Base-by-base conservation (phyloP, 768 basidiomycete species). In the Pleurotus djamor region DNA sequence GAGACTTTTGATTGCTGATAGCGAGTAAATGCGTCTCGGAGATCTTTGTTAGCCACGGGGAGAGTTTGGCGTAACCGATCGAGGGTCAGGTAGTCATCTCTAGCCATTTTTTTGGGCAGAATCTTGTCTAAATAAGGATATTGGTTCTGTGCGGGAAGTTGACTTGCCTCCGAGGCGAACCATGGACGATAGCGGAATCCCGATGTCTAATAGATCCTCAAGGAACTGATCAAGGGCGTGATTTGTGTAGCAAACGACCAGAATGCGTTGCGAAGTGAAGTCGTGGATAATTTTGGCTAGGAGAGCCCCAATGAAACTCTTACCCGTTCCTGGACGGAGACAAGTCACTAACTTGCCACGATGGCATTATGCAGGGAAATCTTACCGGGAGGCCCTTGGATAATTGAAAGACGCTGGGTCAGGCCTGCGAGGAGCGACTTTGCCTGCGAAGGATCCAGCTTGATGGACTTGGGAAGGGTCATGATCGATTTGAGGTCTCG, bases 281-380 rank as follows among this genome's bases (percentile, higher is more conserved):
- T 83, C 77, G 50, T 88, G 79, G 4, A 88, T 68, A 3, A 79
- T 72, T 63, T 88, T 89, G 0, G 86, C 86, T 0, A 89, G 69
- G 1, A 89, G 74, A 0, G 86, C 85, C 0, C 89, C 88, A 21
- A 90, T 84, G 65, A 88, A 88, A 0, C 87, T 88, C 59, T 91
- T 91, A 1, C 88, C 89, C 0, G 88, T 91, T 0, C 88, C 89
- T 89, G n/a, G n/a, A n/a, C n/a, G n/a, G n/a, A n/a, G n/a, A n/a
- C n/a, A n/a, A n/a, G n/a, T n/a, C n/a, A n/a, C n/a, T n/a, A n/a
- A n/a, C n/a, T n/a, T n/a, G n/a, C n/a, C n/a, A n/a, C n/a, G n/a
- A n/a, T n/a, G n/a, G n/a, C n/a, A n/a, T n/a, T n/a, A n/a, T n/a
- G n/a, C n/a, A n/a, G n/a, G n/a, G n/a, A n/a, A n/a, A n/a, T n/a